Percentiles rank a stretch among this genome's conserved stretches.
Conservation (phyloP, 2,329 filamentous ascomycete genomes). For the Aspergillus carbonarius region DNA sequence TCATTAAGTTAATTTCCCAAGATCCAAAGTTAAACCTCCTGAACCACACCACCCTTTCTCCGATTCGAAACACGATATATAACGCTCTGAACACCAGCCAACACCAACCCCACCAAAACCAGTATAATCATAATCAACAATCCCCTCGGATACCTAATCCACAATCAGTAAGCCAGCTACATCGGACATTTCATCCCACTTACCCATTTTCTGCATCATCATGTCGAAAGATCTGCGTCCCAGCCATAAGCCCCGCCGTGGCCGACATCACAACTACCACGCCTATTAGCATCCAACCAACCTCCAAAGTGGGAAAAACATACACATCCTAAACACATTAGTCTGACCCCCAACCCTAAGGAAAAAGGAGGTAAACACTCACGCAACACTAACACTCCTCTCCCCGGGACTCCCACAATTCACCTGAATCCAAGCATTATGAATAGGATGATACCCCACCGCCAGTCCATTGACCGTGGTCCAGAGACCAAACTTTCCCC, state of each 20-base stretch:
- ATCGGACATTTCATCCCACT: background rate
- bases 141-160: conserved; percentile 44
- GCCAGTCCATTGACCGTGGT: conserved; percentile 53
- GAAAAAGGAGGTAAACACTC: conserved; percentile 19
- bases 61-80: background rate
- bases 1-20: too few relatives aligned
- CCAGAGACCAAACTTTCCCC: conserved; percentile 54
- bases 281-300: background rate
- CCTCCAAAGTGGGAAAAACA: too few relatives aligned
- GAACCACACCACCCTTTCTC: background rate
- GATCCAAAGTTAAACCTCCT: background rate
- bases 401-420: conserved; percentile 51
- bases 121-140: conserved; percentile 49
- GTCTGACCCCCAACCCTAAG: background rate
- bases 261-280: conserved; percentile 48
- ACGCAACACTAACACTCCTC: conserved; percentile 53
- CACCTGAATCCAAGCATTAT: conserved; percentile 55
- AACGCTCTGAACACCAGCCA: conserved; percentile 38
- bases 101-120: conserved; percentile 43
- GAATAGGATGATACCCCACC: conserved; percentile 55
- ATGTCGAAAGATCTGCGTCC: conserved; percentile 51
- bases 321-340: conserved; percentile 29
- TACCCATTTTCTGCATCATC: conserved; percentile 44
- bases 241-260: conserved; percentile 52
- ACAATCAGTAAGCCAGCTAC: background rate